phyloP scores from a whole-genome alignment of 371 early-diverging fungal genomes.

The Rhizopus delemar region DNA sequence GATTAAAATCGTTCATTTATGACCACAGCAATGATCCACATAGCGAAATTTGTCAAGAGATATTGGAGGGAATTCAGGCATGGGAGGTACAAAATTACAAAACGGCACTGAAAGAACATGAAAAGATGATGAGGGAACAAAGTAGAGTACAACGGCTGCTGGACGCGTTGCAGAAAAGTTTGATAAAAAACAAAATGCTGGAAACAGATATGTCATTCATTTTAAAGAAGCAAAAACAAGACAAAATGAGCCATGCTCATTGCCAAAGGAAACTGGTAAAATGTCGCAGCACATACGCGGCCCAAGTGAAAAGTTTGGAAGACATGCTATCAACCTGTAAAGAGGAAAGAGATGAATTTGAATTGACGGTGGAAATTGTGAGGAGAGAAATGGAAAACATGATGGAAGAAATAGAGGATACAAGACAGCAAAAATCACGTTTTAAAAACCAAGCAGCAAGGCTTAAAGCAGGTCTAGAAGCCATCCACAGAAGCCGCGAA shows the following conservation, averaged over 20 bases:
- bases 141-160: slow-evolving; percentile 9
- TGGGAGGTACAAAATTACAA: slow-evolving; percentile 8
- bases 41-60: not conserved
- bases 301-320: slow-evolving; percentile 7
- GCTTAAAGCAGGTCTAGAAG: slow-evolving; percentile 20
- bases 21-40: not conserved
- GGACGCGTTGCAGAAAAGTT: slow-evolving; percentile 14
- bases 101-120: not conserved
- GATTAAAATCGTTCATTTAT: slow-evolving; percentile 9
- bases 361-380: slow-evolving; percentile 24
- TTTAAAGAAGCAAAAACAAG: slow-evolving; percentile 5
- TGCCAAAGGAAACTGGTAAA: not conserved
- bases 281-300: not conserved
- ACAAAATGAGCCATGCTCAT: not conserved
- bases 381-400: slow-evolving; percentile 26
- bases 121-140: slow-evolving; percentile 10
- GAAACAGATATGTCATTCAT: slow-evolving; percentile 14
- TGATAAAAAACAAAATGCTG: slow-evolving; percentile 12
- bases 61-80: not conserved
- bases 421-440: slow-evolving; percentile 17
- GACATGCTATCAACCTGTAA: slow-evolving; percentile 7
- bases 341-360: slow-evolving; percentile 28
- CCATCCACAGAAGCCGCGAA: slow-evolving; percentile 12
- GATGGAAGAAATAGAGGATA: slow-evolving; percentile 31
- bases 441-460: slow-evolving; percentile 23